Conservation (phyloP, 805 yeast species). For the Saccharomyces mikatae region DNA sequence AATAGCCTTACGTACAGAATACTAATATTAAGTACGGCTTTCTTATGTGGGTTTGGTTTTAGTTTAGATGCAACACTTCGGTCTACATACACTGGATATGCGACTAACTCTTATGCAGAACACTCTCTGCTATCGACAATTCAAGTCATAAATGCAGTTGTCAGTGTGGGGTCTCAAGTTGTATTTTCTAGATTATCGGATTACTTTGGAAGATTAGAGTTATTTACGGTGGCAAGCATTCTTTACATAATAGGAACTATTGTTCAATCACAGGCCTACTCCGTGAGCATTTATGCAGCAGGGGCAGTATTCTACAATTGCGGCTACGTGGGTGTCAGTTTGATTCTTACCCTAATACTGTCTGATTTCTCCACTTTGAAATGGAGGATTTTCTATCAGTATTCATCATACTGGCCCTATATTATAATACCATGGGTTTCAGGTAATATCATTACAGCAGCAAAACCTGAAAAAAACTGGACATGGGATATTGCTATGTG, state of each 20-base stretch:
- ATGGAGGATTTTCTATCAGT: constrained; percentile 50
- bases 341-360: constrained; percentile 43
- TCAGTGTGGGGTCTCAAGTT: too few species aligned
- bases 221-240: too few species aligned
- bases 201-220: too few species aligned
- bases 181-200: too few species aligned
- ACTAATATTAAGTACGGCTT: too few species aligned
- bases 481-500: constrained; percentile 47
- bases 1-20: too few species aligned
- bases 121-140: too few species aligned
- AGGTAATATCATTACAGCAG: constrained; percentile 38
- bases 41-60: too few species aligned
- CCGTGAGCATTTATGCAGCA: constrained; percentile 52
- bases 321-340: constrained; percentile 53
- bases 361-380: constrained; percentile 53
- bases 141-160: too few species aligned
- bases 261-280: constrained; percentile 51
- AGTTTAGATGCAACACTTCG: too few species aligned
- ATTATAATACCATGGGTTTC: constrained; percentile 60
- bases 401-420: constrained; percentile 53
- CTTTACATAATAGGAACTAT: constrained; percentile 53
- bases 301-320: constrained; percentile 47
- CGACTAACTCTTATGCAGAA: too few species aligned
- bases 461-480: constrained; percentile 26
- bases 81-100: too few species aligned